Percentiles rank a stretch among this genome's conserved stretches.
phyloP scores from a whole-genome alignment of 805 yeast genomes.

The Martiniozyma abietophila region DNA sequence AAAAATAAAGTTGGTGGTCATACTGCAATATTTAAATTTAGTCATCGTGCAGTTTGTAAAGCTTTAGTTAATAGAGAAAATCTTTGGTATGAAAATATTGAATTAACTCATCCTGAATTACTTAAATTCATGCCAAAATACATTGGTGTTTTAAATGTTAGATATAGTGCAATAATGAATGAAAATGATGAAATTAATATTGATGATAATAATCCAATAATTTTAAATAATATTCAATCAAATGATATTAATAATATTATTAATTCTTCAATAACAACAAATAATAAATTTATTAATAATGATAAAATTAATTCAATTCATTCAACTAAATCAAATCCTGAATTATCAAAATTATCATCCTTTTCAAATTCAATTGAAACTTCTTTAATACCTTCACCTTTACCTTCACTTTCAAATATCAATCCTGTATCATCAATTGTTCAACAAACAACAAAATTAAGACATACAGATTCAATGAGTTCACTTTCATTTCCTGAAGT shows the following conservation, averaged over 20 bases:
- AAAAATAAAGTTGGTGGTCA: conserved; percentile 97
- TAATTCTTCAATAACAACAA: neutral
- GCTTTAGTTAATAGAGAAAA: conserved; percentile 87
- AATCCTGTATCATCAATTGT: too few species aligned
- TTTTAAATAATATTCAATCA: neutral
- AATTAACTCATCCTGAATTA: conserved; percentile 64
- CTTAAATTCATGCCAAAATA: conserved; percentile 86
- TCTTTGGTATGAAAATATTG: conserved; percentile 85
- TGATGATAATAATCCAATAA: too few species aligned
- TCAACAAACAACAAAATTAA: too few species aligned
- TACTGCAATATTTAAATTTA: conserved; percentile 89
- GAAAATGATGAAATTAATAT: neutral
- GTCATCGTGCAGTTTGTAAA: conserved; percentile 88
- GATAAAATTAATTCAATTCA: too few species aligned
- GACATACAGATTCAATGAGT: too few species aligned
- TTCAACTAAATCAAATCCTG: too few species aligned
- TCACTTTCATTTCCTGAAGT: conserved; percentile 56
- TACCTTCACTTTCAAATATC: too few species aligned
- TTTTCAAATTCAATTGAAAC: too few species aligned
- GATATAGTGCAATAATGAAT: conserved; percentile 42
- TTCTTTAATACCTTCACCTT: too few species aligned
- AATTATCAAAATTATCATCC: too few species aligned
- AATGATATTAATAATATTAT: neutral
- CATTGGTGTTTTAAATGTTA: conserved; percentile 87
- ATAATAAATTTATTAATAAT: neutral